These are phyloP conservation scores for Fusarium lateritium DNA, from an alignment of 2,329 filamentous ascomycete species.

Conservation along the genomic window DNA sequence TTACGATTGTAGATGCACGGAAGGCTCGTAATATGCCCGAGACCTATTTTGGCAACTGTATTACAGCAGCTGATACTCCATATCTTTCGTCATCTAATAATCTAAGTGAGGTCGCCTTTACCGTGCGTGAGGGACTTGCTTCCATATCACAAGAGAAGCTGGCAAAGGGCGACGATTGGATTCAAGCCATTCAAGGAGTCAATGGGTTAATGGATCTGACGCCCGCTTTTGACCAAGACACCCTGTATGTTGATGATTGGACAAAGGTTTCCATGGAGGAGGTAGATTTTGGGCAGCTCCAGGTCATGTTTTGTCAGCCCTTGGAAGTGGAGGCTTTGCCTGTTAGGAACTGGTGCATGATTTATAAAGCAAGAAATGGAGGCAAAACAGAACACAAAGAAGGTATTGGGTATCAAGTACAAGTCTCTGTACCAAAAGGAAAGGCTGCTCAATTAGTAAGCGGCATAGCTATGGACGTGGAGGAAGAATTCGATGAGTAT, in stretches of 20 bases:
- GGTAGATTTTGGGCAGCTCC: not conserved
- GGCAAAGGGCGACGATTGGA: not conserved
- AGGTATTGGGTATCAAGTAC: not conserved
- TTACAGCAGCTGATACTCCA: not conserved
- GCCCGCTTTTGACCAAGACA: not conserved
- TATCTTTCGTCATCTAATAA: not conserved
- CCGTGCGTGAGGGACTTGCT: not conserved
- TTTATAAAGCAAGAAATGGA: not conserved
- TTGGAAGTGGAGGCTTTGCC: not conserved
- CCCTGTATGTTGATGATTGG: conserved; percentile 2
- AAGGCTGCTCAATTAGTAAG: not conserved
- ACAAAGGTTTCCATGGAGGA: not conserved
- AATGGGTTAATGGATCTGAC: conserved; percentile 7
- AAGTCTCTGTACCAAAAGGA: not conserved
- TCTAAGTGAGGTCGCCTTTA: not conserved
- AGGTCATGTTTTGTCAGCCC: not conserved
- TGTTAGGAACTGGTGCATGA: not conserved
- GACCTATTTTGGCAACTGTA: not conserved
- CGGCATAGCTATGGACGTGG: not conserved
- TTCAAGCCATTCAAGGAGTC: not conserved
- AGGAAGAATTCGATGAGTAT: not conserved
- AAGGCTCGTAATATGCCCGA: not conserved
- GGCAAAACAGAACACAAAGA: too few relatives aligned
- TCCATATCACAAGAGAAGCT: not conserved
- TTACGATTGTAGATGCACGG: not conserved